Evolutionary conservation across 345 rosid species (phyloP).

Genomic region (Gossypium arboreum): DNA sequence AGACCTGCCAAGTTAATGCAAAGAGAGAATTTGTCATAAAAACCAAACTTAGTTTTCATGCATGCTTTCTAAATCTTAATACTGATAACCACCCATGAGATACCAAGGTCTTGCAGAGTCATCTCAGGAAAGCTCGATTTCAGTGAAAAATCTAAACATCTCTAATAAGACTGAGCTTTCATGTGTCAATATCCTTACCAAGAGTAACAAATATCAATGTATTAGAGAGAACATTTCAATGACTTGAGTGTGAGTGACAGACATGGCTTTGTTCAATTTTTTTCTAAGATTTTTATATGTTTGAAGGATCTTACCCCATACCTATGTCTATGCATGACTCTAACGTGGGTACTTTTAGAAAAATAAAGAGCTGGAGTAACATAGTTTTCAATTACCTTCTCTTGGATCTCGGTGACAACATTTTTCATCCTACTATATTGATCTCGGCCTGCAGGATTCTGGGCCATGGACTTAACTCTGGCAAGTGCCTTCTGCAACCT

Average conservation of each 20-base stretch:
- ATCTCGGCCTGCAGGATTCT: constrained; percentile 86
- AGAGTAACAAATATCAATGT: neutral
- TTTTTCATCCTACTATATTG: constrained; percentile 73
- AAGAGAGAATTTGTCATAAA: neutral
- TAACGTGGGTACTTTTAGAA: neutral
- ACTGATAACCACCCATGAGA: neutral
- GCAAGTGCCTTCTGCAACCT: constrained; percentile 75
- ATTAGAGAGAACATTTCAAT: neutral
- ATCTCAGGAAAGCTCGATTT: neutral
- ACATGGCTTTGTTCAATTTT: neutral
- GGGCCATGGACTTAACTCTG: constrained; percentile 90
- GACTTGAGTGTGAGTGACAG: neutral
- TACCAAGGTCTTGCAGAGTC: neutral
- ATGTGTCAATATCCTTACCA: neutral
- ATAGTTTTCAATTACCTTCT: constrained; percentile 48
- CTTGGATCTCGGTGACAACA: constrained; percentile 74
- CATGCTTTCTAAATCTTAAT: neutral
- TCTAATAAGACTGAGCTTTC: neutral
- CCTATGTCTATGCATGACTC: neutral
- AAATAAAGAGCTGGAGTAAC: neutral
- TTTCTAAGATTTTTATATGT: neutral
- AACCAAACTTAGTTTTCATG: neutral
- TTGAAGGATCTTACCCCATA: neutral
- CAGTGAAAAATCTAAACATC: neutral
- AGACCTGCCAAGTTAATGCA: constrained; percentile 31